A percentile compares a stretch with the other conserved stretches of the same genome.
Evolutionary conservation across 371 early-diverging fungal genomes (phyloP).

Genomic region (Syncephalastrum sp.): DNA sequence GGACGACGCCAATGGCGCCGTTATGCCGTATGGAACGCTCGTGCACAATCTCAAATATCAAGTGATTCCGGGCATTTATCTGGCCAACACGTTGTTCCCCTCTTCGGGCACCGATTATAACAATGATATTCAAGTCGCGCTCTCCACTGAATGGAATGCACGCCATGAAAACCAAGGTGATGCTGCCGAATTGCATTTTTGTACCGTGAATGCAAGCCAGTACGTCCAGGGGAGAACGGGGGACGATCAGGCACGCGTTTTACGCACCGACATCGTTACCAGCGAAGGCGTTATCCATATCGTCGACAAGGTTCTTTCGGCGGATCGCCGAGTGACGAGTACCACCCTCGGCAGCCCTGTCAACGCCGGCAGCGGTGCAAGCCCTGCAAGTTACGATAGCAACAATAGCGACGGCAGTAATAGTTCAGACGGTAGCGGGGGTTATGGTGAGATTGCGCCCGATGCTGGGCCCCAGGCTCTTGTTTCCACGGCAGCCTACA

Average conservation of each 20-base stretch:
- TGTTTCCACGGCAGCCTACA: too few relatives aligned
- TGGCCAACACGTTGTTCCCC: constrained; percentile 11
- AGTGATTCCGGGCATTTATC: constrained; percentile 22
- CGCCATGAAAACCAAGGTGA: constrained; percentile 1
- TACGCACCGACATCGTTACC: constrained; percentile 21
- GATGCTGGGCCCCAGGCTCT: too few relatives aligned
- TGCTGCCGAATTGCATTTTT: constrained; percentile 1
- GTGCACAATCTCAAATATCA: constrained; percentile 31
- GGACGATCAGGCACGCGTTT: constrained; percentile 14
- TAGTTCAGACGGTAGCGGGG: too few relatives aligned
- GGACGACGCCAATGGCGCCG: constrained; percentile 18
- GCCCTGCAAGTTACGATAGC: too few relatives aligned
- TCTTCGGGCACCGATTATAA: neutral
- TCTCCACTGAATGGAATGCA: constrained; percentile 6
- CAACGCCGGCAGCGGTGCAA: too few relatives aligned
- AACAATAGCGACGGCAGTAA: too few relatives aligned
- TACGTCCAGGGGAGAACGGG: constrained; percentile 12
- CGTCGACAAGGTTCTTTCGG: constrained; percentile 24
- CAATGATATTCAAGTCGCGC: constrained; percentile 8
- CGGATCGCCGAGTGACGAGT: constrained; percentile 6
- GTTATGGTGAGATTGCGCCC: too few relatives aligned
- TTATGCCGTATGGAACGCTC: constrained; percentile 26
- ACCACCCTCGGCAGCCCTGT: neutral
- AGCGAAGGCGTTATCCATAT: constrained; percentile 28
- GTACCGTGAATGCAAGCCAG: neutral